phyloP scores from a whole-genome alignment of 371 early-diverging fungal genomes.

The Syncephalastrum sp. region DNA sequence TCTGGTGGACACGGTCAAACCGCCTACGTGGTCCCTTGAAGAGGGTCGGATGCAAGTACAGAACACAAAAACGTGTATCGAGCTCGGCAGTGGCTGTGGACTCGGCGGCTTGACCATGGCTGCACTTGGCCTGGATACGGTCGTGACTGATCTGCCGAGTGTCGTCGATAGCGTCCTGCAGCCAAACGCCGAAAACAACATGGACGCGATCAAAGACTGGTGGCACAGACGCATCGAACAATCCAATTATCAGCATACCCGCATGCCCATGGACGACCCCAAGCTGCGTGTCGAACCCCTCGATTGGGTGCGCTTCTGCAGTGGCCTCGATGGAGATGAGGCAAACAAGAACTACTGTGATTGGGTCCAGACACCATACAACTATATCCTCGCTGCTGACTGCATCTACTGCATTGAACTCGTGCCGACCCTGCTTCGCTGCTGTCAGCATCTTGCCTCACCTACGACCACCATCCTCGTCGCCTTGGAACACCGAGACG shows the following conservation, averaged over 20 bases:
- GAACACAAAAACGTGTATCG: conserved; percentile 26
- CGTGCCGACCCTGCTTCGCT: conserved; percentile 23
- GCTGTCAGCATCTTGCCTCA: conserved; percentile 17
- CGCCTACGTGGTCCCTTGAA: conserved; percentile 14
- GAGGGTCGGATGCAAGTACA: conserved; percentile 14
- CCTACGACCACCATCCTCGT: conserved; percentile 20
- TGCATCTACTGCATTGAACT: conserved; percentile 38
- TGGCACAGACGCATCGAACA: conserved; percentile 23
- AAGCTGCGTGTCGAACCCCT: conserved; percentile 22
- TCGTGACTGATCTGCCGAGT: conserved; percentile 31
- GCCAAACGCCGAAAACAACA: conserved; percentile 18
- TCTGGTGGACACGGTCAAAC: conserved; percentile 27
- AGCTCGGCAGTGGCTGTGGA: conserved; percentile 44
- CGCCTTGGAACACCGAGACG: conserved; percentile 38
- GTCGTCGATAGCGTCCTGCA: conserved; percentile 26
- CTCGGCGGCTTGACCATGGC: conserved; percentile 34
- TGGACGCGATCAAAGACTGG: conserved; percentile 25
- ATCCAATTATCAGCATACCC: conserved; percentile 6
- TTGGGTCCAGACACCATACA: conserved; percentile 15
- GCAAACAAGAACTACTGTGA: conserved; percentile 3
- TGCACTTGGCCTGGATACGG: conserved; percentile 32
- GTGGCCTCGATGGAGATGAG: neutral
- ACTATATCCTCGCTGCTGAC: conserved; percentile 41
- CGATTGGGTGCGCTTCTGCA: conserved; percentile 27
- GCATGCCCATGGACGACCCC: conserved; percentile 12